phyloP scores from a whole-genome alignment of 2,329 filamentous ascomycete genomes.

The Westerdykella ornata region DNA sequence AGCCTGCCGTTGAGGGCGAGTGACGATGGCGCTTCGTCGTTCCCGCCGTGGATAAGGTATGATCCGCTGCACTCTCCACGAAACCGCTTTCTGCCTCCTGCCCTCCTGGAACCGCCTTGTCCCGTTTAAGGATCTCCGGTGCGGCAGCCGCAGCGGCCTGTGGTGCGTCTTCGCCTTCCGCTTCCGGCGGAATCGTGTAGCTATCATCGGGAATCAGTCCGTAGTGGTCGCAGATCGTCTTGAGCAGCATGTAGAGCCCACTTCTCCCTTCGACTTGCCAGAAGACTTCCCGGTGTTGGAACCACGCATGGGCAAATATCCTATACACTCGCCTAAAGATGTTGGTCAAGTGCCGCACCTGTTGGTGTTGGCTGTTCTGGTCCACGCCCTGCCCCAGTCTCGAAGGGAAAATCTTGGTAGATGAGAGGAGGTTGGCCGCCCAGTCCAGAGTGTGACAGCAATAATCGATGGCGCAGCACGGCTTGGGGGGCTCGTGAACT shows the following conservation, averaged over 20 bases:
- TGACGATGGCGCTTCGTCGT: slow-evolving; percentile 81
- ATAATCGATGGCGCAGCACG: slow-evolving; percentile 97
- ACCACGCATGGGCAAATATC: slow-evolving; percentile 98
- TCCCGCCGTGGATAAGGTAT: slow-evolving; percentile 50
- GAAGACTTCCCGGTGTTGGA: slow-evolving; percentile 90
- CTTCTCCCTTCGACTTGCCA: slow-evolving; percentile 87
- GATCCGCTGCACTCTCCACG: slow-evolving; percentile 31
- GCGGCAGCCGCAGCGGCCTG: slow-evolving; percentile 42
- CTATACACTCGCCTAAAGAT: slow-evolving; percentile 91
- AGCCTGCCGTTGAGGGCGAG: slow-evolving; percentile 69
- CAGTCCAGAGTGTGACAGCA: slow-evolving; percentile 98
- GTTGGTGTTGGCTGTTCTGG: slow-evolving; percentile 40
- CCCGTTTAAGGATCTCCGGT: slow-evolving; percentile 34
- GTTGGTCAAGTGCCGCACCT: slow-evolving; percentile 81
- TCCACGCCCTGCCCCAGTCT: slow-evolving; percentile 57
- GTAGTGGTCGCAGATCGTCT: slow-evolving; percentile 91
- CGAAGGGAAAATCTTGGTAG: slow-evolving; percentile 90
- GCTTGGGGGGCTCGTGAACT: slow-evolving; percentile 92
- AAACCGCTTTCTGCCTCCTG: slow-evolving; percentile 16
- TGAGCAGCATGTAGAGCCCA: slow-evolving; percentile 95
- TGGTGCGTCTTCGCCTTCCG: slow-evolving; percentile 56
- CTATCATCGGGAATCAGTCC: slow-evolving; percentile 85
- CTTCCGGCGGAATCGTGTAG: slow-evolving; percentile 89
- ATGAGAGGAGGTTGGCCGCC: slow-evolving; percentile 90
- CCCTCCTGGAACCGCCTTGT: slow-evolving; percentile 20